These are phyloP conservation scores for Erigeron canadensis DNA, from an alignment of 129 eudicot genomes.

Conservation along the genomic window DNA sequence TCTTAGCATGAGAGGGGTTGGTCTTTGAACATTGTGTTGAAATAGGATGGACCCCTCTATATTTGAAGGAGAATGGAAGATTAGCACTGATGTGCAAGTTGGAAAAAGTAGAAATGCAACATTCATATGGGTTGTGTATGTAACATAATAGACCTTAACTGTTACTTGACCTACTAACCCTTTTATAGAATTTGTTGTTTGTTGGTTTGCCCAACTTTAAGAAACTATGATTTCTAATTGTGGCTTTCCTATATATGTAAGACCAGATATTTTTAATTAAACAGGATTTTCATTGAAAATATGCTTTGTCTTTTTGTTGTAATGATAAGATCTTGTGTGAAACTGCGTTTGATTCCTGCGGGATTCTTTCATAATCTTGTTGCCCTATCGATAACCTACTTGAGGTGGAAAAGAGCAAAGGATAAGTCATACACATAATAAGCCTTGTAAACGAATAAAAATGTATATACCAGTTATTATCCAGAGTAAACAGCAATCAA, in stretches of 20 bases:
- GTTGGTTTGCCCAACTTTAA: background rate
- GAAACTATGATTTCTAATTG: background rate
- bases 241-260: background rate
- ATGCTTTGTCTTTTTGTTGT: background rate
- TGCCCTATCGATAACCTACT: constrained; percentile 5
- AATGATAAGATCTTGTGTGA: background rate
- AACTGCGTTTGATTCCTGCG: background rate
- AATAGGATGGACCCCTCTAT: too few species aligned
- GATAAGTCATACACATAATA: constrained; percentile 4
- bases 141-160: too few species aligned
- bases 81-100: too few species aligned
- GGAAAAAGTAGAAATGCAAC: too few species aligned
- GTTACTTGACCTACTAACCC: background rate
- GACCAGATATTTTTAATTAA: background rate
- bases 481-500: constrained; percentile 9
- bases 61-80: too few species aligned
- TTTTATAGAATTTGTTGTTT: background rate
- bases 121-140: too few species aligned
- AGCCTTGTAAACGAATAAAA: background rate
- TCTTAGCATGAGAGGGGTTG: too few species aligned
- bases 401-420: constrained; percentile 8
- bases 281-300: background rate
- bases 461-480: background rate
- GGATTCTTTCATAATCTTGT: background rate
- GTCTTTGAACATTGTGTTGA: too few species aligned